Evolutionary conservation across 31 red algal species (phyloP).

Genomic region (Endocladia muricata): DNA sequence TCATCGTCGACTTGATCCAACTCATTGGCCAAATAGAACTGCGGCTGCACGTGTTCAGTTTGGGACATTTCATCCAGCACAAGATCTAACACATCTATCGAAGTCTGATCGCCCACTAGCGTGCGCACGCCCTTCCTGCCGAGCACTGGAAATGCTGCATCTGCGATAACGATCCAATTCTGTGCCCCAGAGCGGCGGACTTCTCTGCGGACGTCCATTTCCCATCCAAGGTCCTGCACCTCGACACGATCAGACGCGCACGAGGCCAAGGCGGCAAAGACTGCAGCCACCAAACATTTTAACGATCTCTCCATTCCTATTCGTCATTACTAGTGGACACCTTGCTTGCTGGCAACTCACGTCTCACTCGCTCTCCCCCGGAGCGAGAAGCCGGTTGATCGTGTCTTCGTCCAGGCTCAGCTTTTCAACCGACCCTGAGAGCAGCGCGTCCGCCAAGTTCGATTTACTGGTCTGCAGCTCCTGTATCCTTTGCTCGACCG

Average conservation of each 20-base stretch:
- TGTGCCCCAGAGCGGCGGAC: not conserved
- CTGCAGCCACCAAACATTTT: no score
- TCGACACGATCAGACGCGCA: no score
- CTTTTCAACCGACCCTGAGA: not conserved
- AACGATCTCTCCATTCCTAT: no score
- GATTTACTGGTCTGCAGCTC: not conserved
- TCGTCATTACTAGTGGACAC: no score
- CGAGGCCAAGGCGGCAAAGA: no score
- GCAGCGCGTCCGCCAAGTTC: not conserved
- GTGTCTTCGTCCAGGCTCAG: not conserved
- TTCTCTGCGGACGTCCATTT: not conserved
- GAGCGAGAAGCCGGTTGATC: no score
- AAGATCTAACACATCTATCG: not conserved
- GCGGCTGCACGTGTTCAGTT: not conserved
- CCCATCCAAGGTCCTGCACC: constrained; percentile 2
- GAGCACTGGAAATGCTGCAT: constrained; percentile 1
- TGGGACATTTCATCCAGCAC: not conserved
- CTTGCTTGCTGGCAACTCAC: no score
- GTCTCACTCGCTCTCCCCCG: no score
- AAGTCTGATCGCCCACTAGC: not conserved
- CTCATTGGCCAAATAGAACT: not conserved
- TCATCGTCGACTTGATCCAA: not conserved
- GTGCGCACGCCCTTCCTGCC: not conserved
- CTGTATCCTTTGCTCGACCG: constrained; percentile 2
- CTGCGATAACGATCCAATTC: constrained; percentile 17